These are phyloP conservation scores for Pogostemon cablin DNA, from an alignment of 257 asterid species.

Conservation along the genomic window DNA sequence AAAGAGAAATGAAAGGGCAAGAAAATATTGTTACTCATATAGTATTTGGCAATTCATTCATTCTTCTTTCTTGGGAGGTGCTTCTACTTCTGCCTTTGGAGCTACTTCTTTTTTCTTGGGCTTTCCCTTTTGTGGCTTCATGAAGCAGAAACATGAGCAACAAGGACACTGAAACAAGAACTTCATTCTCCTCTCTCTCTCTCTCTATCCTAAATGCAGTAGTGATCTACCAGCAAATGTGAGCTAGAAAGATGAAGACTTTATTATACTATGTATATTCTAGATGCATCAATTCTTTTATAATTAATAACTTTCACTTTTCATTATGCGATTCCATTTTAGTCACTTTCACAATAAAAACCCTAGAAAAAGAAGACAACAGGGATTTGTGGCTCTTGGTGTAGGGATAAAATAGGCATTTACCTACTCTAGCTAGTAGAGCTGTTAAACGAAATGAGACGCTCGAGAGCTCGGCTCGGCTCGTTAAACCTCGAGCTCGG, in stretches of 20 bases:
- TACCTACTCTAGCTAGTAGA: too few species aligned
- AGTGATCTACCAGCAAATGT: not conserved
- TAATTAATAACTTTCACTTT: not conserved
- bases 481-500: too few species aligned
- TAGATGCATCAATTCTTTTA: not conserved
- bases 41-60: not conserved
- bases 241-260: conserved; percentile 2
- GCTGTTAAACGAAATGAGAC: too few species aligned
- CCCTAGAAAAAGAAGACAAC: conserved; percentile 12
- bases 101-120: conserved; percentile 41
- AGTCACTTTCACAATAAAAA: conserved; percentile 44
- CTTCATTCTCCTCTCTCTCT: conserved; percentile 47
- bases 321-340: conserved; percentile 44
- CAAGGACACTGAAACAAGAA: conserved; percentile 85
- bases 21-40: not conserved
- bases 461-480: too few species aligned
- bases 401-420: not conserved
- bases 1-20: not conserved
- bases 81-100: conserved; percentile 25
- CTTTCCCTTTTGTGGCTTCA: conserved; percentile 67
- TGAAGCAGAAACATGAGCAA: conserved; percentile 79
- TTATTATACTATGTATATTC: not conserved
- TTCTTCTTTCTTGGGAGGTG: conserved; percentile 7
- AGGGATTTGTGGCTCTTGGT: conserved; percentile 7
- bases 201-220: not conserved